A percentile compares a stretch with the other conserved stretches of the same genome.
phyloP scores from a whole-genome alignment of 179 eudicot species.

The Silene vulgaris region DNA sequence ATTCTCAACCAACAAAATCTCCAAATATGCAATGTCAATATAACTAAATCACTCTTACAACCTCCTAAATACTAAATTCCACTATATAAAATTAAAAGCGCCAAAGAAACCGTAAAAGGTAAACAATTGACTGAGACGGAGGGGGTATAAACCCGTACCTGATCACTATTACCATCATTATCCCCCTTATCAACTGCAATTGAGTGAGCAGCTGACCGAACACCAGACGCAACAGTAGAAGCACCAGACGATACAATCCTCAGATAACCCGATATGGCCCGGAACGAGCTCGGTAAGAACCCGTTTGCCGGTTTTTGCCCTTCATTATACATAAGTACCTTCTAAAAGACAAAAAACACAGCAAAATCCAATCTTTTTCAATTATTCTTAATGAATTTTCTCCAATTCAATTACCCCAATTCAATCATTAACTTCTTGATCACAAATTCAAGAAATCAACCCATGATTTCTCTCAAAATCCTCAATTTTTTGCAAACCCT shows the following conservation, averaged over 20 bases:
- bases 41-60: not conserved
- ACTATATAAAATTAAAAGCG: not conserved
- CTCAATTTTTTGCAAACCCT: not conserved
- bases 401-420: not conserved
- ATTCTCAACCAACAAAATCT: conserved; percentile 5
- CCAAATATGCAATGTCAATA: conserved; percentile 10
- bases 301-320: conserved; percentile 56
- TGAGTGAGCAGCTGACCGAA: conserved; percentile 70
- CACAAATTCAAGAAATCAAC: not conserved
- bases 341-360: conserved; percentile 16
- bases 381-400: not conserved
- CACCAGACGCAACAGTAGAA: conserved; percentile 54
- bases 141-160: conserved; percentile 33
- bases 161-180: conserved; percentile 50
- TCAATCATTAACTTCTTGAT: conserved; percentile 19
- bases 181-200: conserved; percentile 68
- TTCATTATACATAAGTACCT: conserved; percentile 45
- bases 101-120: not conserved
- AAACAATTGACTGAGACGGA: not conserved
- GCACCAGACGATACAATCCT: conserved; percentile 70
- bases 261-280: conserved; percentile 57
- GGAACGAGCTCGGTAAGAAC: conserved; percentile 57
- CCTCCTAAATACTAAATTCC: not conserved
- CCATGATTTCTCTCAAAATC: conserved; percentile 8
- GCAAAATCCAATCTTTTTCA: conserved; percentile 7